A percentile compares a stretch with the other conserved stretches of the same genome.
phyloP scores from a whole-genome alignment of 176 grass and related monocot genomes.

The Tuctoria greenei region DNA sequence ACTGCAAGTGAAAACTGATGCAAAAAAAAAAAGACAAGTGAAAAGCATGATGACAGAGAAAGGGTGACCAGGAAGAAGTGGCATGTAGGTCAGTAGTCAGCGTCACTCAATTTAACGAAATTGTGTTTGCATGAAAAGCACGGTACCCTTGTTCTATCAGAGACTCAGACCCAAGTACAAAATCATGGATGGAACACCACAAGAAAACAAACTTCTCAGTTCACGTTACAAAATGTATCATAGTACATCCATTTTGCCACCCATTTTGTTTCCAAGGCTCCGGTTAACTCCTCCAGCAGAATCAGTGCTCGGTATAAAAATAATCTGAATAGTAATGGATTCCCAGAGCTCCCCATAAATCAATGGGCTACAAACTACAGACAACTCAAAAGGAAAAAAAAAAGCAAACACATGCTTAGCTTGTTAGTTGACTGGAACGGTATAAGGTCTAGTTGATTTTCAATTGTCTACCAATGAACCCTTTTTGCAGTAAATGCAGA shows the following conservation, averaged over 20 bases:
- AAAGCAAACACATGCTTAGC: background rate
- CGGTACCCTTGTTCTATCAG: background rate
- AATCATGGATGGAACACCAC: background rate
- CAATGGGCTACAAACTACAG: background rate
- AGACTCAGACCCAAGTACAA: slow-evolving; percentile 16
- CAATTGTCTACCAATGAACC: background rate
- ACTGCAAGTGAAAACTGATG: slow-evolving; percentile 33
- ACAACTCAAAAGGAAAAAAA: background rate
- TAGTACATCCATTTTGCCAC: background rate
- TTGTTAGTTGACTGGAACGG: background rate
- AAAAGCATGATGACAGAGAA: slow-evolving; percentile 31
- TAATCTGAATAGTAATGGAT: slow-evolving; percentile 1
- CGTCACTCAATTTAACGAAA: background rate
- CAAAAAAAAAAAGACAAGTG: background rate
- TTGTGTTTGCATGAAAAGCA: background rate
- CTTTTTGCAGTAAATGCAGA: background rate
- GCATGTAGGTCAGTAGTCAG: background rate
- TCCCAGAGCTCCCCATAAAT: background rate
- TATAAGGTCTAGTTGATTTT: slow-evolving; percentile 12
- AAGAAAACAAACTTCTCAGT: background rate
- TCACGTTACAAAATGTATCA: background rate
- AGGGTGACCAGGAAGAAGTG: background rate
- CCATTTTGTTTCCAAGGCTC: background rate
- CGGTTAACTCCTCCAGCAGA: background rate
- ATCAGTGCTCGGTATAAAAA: background rate